Percentiles rank a stretch among this genome's conserved stretches.
Conservation (phyloP, 495 filamentous ascomycete species). For the Podospora conica region DNA sequence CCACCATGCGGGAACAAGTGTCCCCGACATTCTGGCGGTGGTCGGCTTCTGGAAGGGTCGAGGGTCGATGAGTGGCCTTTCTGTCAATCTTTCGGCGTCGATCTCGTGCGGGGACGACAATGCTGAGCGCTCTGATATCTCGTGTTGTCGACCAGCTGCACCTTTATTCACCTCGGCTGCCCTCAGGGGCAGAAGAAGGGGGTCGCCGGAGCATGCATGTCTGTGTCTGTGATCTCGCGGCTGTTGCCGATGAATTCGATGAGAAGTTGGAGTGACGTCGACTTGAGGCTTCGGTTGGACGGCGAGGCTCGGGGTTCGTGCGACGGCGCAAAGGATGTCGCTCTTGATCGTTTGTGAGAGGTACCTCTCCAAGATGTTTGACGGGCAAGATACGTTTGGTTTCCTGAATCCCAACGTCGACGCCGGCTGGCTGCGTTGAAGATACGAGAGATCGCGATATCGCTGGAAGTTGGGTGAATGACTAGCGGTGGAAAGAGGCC, state of each 20-base stretch:
- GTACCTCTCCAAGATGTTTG: no score
- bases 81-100: no score
- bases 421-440: neutral
- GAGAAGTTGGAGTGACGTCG: neutral
- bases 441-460: neutral
- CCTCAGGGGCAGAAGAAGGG: neutral
- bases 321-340: neutral
- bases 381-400: neutral
- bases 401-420: neutral
- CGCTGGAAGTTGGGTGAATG: neutral
- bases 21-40: conserved; percentile 1
- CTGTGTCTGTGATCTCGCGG: neutral
- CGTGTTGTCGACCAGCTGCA: neutral
- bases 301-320: neutral
- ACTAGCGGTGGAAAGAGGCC: neutral
- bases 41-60: neutral
- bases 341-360: no score
- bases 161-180: neutral
- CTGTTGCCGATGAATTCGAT: neutral
- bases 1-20: conserved; percentile 24
- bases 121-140: neutral
- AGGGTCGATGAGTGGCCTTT: no score
- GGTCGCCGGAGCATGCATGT: neutral
- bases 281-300: neutral
- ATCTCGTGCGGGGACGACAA: no score